These are phyloP conservation scores for Ustilago bromivora DNA, from an alignment of 1,284 basidiomycete species.

Conservation along the genomic window DNA sequence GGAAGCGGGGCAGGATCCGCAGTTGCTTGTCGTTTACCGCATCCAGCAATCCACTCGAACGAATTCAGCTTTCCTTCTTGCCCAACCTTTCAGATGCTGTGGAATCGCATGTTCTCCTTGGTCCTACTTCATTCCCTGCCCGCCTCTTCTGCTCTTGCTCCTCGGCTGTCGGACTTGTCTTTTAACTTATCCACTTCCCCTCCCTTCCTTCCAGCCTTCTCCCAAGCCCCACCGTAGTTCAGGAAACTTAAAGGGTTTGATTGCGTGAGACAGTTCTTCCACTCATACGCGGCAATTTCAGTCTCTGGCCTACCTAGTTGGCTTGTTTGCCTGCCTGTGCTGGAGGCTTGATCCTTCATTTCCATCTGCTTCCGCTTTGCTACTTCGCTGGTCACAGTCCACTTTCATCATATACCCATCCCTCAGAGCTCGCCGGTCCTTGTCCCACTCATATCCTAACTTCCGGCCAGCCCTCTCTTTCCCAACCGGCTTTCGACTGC, in stretches of 20 bases:
- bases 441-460: background rate
- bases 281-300: conserved; percentile 15
- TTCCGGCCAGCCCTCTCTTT: conserved; percentile 1
- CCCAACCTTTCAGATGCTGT: background rate
- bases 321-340: conserved; percentile 1
- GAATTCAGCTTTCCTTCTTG: background rate
- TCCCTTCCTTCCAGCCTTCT: background rate
- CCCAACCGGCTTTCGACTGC: conserved; percentile 2
- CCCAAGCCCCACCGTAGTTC: background rate
- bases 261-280: background rate
- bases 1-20: conserved; percentile 9
- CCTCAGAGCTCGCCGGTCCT: background rate
- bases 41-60: background rate
- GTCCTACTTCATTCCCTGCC: conserved; percentile 15
- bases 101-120: conserved; percentile 28
- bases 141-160: conserved; percentile 4
- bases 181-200: background rate
- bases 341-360: conserved; percentile 7
- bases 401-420: background rate
- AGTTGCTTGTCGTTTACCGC: conserved; percentile 5
- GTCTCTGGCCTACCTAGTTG: conserved; percentile 5
- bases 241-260: conserved; percentile 6
- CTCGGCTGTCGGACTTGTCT: conserved; percentile 9
- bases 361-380: conserved; percentile 7
- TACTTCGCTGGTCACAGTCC: background rate